Conservation (phyloP, 176 grass and related monocot species). For the Triticum monococcum region DNA sequence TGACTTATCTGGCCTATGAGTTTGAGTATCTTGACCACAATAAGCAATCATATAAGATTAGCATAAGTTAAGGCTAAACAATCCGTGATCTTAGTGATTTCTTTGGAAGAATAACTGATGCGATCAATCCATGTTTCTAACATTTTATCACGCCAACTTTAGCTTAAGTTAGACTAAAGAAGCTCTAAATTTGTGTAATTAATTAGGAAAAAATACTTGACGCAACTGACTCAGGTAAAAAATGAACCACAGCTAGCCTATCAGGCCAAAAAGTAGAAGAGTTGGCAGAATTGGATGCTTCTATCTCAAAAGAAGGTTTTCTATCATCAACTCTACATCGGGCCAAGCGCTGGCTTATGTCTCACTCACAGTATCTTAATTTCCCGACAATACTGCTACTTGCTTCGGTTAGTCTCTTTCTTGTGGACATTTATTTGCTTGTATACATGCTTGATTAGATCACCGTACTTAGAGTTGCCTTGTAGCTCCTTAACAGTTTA, state of each 20-base stretch:
- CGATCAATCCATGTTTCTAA: neutral
- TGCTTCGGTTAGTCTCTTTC: constrained; percentile 79
- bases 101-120: too few species aligned
- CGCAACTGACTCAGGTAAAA: constrained; percentile 26
- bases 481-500: constrained; percentile 9
- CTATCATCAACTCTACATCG: constrained; percentile 55
- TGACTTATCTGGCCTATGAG: constrained; percentile 5
- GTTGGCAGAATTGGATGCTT: constrained; percentile 58
- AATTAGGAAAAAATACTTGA: constrained; percentile 8
- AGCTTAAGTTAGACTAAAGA: neutral
- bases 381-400: constrained; percentile 84
- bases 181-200: neutral
- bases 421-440: constrained; percentile 21
- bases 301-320: constrained; percentile 51
- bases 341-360: constrained; percentile 87
- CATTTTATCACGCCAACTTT: neutral
- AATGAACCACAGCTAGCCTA: constrained; percentile 64
- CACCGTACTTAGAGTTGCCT: neutral
- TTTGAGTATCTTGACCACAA: neutral
- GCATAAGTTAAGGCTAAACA: neutral
- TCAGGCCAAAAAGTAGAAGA: constrained; percentile 71
- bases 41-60: neutral
- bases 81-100: neutral
- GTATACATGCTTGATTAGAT: neutral
- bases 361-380: constrained; percentile 74